Base-by-base conservation (phyloP, 495 filamentous ascomycete species). In the Beverwykella pulmonaria region DNA sequence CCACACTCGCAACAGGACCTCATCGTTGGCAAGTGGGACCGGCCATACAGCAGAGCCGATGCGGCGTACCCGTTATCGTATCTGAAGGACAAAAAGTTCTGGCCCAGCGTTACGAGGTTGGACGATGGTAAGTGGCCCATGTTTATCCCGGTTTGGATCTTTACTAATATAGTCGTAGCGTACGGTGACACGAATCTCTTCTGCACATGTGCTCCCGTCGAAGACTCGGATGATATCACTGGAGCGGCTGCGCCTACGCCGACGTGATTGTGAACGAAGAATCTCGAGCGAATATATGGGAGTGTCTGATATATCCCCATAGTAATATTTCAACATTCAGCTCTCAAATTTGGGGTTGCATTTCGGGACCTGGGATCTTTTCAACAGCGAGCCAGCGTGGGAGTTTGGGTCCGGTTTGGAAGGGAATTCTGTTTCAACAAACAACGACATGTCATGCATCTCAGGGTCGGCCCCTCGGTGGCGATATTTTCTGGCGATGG, bases 31-130 rank as follows among this genome's bases (percentile, higher is more conserved):
- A 83, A 90, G 68, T 97, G 92, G 92, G 79, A 90, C 57, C 81
- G 94, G 25, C 80, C 83, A 0, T 98, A 98, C 74, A 85, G 81
- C 12, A 81, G 91, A 30, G 90, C 94, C 81, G 82, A 85, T 76
- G 94, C 94, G 10, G 94, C 93, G 2, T 98, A 96, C 75, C 94
- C 94, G 20, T 75, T 96, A 69, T 80, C 87, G 2, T 97, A 86
- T 81, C 77, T 98, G 67, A 85, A 85, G 79, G 91, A 96, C 84
- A 97, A 95, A 87, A 98, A 98, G 82, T 97, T 98, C 80, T 98
- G 94, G 94, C 93, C 94, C 0, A 89, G 82, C 34, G 92, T 97
- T 34, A 91, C 90, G 8, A 83, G 94, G 73, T 81, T 98, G 30
- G 89, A 98, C 78, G 95, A 98, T 82, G 85, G 92, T 76, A 48